Evolutionary conservation across 805 yeast genomes (phyloP).

Genomic region (Cyberlindnera euphorbiiphila): DNA sequence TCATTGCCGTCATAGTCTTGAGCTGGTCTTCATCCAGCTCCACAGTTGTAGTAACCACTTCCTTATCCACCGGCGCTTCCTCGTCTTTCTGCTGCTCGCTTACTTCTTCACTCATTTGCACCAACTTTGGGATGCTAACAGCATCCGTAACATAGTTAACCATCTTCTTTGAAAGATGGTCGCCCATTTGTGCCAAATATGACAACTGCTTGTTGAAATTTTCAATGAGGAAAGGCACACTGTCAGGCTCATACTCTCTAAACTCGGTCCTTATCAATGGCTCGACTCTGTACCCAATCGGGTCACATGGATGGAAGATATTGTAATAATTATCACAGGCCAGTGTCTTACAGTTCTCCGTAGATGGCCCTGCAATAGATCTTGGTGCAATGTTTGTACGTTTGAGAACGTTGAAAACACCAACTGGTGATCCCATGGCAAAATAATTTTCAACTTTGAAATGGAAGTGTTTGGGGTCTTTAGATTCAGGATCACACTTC

Average conservation of each 20-base stretch:
- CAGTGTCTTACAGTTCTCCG: conserved; percentile 35
- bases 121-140: conserved; percentile 11
- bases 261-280: conserved; percentile 62
- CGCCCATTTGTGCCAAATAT: conserved; percentile 37
- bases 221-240: conserved; percentile 49
- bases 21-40: conserved; percentile 29
- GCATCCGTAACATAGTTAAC: conserved; percentile 13
- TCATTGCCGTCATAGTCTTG: conserved; percentile 44
- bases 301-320: conserved; percentile 87
- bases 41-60: conserved; percentile 17
- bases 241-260: conserved; percentile 48
- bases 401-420: conserved; percentile 74
- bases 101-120: conserved; percentile 2
- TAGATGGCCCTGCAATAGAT: conserved; percentile 10
- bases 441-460: conserved; percentile 75
- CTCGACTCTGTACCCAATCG: conserved; percentile 85
- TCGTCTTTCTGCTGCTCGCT: conserved; percentile 12
- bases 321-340: conserved; percentile 69
- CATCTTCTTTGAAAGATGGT: conserved; percentile 14
- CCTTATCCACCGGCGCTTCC: conserved; percentile 18
- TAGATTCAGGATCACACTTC: conserved; percentile 19
- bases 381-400: conserved; percentile 54
- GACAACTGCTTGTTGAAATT: conserved; percentile 36
- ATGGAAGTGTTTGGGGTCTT: conserved; percentile 42
- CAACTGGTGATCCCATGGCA: conserved; percentile 87